phyloP scores from a whole-genome alignment of 139 green algal species.

The Closterium sp. region DNA sequence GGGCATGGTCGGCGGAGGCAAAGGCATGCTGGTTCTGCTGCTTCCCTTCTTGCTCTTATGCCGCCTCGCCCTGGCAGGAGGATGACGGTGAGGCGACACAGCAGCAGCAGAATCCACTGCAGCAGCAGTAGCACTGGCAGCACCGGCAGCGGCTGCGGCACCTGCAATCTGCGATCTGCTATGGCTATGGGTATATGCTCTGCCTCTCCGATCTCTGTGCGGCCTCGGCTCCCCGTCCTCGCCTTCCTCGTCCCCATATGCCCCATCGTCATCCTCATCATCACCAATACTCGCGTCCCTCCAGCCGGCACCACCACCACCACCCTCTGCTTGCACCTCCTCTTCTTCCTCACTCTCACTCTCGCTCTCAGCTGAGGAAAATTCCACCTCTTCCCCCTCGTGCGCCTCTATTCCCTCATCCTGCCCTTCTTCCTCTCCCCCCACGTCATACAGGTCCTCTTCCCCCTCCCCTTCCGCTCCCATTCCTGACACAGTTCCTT shows the following conservation, averaged over 20 bases:
- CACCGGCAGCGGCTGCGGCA: neutral
- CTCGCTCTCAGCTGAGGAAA: neutral
- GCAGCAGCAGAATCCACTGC: neutral
- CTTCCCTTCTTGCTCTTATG: neutral
- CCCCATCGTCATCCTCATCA: neutral
- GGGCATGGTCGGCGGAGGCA: neutral
- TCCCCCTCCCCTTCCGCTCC: neutral
- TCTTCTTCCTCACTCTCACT: neutral
- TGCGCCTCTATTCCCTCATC: neutral
- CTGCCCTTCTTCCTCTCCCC: neutral
- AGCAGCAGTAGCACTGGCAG: neutral
- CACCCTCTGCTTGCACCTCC: neutral
- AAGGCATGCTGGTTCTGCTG: neutral
- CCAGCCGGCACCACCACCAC: neutral
- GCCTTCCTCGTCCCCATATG: neutral
- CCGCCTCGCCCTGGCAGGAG: neutral
- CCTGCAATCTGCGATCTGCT: neutral
- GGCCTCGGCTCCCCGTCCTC: neutral
- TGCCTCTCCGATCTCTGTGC: neutral
- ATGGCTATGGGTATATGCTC: neutral
- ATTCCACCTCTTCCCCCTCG: neutral
- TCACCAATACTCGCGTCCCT: neutral
- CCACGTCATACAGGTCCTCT: neutral
- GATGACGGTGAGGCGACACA: neutral
- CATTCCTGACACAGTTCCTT: neutral